phyloP scores from a whole-genome alignment of 352 stramenopile species.

The Blastocystis sp. region DNA sequence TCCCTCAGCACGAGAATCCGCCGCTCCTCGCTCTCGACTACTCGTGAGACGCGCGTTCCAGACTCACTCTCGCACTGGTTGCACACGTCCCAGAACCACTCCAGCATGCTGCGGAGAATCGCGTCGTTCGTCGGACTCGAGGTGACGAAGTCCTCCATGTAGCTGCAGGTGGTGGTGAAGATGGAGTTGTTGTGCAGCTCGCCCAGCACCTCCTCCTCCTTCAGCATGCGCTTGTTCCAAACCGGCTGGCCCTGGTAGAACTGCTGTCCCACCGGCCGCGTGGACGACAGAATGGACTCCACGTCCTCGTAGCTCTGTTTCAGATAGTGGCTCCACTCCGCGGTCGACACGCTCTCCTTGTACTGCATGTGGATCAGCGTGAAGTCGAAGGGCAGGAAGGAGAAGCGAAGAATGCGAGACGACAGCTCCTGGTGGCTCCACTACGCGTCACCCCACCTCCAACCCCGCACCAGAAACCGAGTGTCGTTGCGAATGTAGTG shows the following conservation, averaged over 20 bases:
- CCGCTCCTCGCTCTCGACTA: slow-evolving; percentile 69
- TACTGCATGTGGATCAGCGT: slow-evolving; percentile 38
- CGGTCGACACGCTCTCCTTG: not conserved
- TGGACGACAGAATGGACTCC: slow-evolving; percentile 19
- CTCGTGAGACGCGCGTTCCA: slow-evolving; percentile 36
- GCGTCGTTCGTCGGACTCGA: not conserved
- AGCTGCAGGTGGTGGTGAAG: slow-evolving; percentile 38
- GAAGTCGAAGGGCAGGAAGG: slow-evolving; percentile 42
- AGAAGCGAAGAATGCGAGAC: slow-evolving; percentile 13
- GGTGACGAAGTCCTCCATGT: slow-evolving; percentile 13
- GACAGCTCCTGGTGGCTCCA: slow-evolving; percentile 28
- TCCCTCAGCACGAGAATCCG: slow-evolving; percentile 56
- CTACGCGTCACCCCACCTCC: not conserved
- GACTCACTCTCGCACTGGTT: not conserved
- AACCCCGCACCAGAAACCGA: slow-evolving; percentile 16
- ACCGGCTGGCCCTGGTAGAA: slow-evolving; percentile 66
- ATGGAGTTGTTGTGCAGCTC: slow-evolving; percentile 68
- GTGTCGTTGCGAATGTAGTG: slow-evolving; percentile 3
- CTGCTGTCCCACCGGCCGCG: slow-evolving; percentile 50
- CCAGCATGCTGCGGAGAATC: not conserved
- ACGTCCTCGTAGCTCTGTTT: slow-evolving; percentile 36
- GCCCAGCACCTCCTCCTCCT: slow-evolving; percentile 31
- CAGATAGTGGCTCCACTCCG: slow-evolving; percentile 16
- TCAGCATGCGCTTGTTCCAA: slow-evolving; percentile 57
- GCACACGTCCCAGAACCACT: slow-evolving; percentile 34